Conservation (phyloP, 805 yeast species). For the Cyberlindnera veronae region DNA sequence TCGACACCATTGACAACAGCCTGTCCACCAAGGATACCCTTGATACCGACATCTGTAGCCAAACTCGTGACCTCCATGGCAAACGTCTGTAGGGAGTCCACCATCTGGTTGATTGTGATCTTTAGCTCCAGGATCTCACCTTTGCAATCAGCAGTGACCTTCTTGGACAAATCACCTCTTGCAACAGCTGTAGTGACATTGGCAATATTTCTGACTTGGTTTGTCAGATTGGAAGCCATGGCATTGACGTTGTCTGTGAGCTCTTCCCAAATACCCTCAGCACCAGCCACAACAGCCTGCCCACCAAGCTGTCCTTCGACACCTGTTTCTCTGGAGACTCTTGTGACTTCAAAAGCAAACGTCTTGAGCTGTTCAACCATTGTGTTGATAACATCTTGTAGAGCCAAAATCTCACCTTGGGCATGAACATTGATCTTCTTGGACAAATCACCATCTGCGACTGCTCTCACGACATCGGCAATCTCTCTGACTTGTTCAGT, state of each 20-base stretch:
- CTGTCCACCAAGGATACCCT: slow-evolving; percentile 88
- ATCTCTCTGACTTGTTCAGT: slow-evolving; percentile 87
- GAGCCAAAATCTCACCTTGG: slow-evolving; percentile 80
- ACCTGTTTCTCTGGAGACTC: slow-evolving; percentile 87
- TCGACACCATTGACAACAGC: slow-evolving; percentile 89
- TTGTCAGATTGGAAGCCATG: slow-evolving; percentile 83
- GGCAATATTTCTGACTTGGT: slow-evolving; percentile 85
- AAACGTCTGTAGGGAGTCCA: slow-evolving; percentile 82
- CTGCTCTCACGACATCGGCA: slow-evolving; percentile 89
- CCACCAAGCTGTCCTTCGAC: slow-evolving; percentile 87
- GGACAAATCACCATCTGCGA: slow-evolving; percentile 84
- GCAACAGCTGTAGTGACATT: slow-evolving; percentile 87
- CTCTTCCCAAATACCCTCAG: slow-evolving; percentile 87
- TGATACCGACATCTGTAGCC: slow-evolving; percentile 90
- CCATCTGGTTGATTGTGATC: slow-evolving; percentile 88
- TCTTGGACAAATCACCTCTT: slow-evolving; percentile 81
- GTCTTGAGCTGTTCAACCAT: slow-evolving; percentile 88
- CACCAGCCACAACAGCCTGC: slow-evolving; percentile 78
- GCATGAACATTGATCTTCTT: slow-evolving; percentile 85
- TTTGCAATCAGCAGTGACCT: slow-evolving; percentile 85
- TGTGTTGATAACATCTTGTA: slow-evolving; percentile 80
- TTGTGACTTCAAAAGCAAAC: slow-evolving; percentile 84
- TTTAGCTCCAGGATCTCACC: slow-evolving; percentile 86
- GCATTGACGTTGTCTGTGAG: slow-evolving; percentile 87
- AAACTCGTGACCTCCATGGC: slow-evolving; percentile 87